Evolutionary conservation across 495 filamentous ascomycete species (phyloP).

Genomic region (Jackrogersella minutella): DNA sequence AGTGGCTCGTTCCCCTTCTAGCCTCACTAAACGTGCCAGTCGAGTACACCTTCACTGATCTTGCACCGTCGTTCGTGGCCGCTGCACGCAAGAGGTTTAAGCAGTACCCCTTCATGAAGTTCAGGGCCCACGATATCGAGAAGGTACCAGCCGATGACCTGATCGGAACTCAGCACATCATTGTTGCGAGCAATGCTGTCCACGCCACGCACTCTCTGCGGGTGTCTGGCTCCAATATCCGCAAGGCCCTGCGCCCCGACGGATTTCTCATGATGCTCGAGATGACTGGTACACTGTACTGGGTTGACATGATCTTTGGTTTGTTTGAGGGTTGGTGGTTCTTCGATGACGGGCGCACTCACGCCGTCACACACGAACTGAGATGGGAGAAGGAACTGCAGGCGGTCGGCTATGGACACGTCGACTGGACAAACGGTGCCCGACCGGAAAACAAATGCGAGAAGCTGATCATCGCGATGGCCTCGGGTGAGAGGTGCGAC

Average conservation of each 20-base stretch:
- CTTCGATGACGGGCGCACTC: slow-evolving; percentile 56
- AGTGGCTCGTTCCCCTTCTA: slow-evolving; percentile 45
- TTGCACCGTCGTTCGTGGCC: slow-evolving; percentile 52
- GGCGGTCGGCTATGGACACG: slow-evolving; percentile 53
- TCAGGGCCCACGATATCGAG: slow-evolving; percentile 51
- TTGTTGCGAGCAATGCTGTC: slow-evolving; percentile 58
- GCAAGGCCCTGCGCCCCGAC: slow-evolving; percentile 49
- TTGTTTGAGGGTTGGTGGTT: slow-evolving; percentile 65
- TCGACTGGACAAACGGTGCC: slow-evolving; percentile 58
- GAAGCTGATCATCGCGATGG: slow-evolving; percentile 57
- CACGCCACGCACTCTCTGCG: slow-evolving; percentile 55
- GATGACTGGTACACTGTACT: slow-evolving; percentile 52
- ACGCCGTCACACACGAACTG: slow-evolving; percentile 51
- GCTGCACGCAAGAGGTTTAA: slow-evolving; percentile 46
- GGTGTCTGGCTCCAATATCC: slow-evolving; percentile 46
- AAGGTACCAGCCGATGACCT: slow-evolving; percentile 47
- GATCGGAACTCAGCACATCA: slow-evolving; percentile 46
- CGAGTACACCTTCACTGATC: slow-evolving; percentile 61
- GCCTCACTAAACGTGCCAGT: slow-evolving; percentile 49
- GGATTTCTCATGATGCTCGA: slow-evolving; percentile 59
- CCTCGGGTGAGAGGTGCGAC: slow-evolving; percentile 48
- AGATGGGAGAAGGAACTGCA: slow-evolving; percentile 53
- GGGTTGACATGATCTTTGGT: slow-evolving; percentile 60
- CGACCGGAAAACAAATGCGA: slow-evolving; percentile 54
- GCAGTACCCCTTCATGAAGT: slow-evolving; percentile 49